These are phyloP conservation scores for Rhynchospora breviuscula DNA, from an alignment of 176 grass and related monocot genomes.

Conservation along the genomic window DNA sequence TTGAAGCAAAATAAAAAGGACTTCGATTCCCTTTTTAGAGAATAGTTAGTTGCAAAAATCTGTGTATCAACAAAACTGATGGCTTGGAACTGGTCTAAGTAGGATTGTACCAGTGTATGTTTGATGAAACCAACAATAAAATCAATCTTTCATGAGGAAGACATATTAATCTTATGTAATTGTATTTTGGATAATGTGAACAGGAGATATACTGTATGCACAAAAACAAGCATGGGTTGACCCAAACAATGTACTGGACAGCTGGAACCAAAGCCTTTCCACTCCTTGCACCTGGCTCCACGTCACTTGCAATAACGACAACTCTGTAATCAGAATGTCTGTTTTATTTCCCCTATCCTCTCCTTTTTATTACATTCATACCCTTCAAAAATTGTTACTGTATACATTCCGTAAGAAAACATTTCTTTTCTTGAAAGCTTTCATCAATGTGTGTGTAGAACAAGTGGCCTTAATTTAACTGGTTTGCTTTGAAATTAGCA, in stretches of 20 bases:
- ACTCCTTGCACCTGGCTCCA: slow-evolving; percentile 20
- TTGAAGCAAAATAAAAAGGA: neutral
- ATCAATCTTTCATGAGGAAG: neutral
- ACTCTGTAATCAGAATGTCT: slow-evolving; percentile 12
- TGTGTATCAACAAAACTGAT: neutral
- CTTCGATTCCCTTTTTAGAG: neutral
- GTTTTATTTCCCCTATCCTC: slow-evolving; percentile 4
- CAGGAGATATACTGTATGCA: slow-evolving; percentile 28
- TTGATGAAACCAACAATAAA: neutral
- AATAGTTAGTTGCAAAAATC: neutral
- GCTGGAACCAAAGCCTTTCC: slow-evolving; percentile 17
- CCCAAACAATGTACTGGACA: slow-evolving; percentile 19
- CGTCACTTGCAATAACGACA: slow-evolving; percentile 17
- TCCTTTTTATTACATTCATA: neutral
- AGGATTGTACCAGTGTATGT: neutral
- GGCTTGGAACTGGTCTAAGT: neutral
- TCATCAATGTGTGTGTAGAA: neutral
- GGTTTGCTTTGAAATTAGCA: neutral
- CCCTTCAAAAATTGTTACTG: neutral
- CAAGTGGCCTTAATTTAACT: neutral
- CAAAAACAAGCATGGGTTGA: slow-evolving; percentile 23
- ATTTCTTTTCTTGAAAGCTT: neutral
- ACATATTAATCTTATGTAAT: too few relatives aligned
- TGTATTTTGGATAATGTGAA: neutral
- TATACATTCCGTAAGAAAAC: neutral